Percentiles rank a stretch among this genome's conserved stretches.
Evolutionary conservation across 495 filamentous ascomycete genomes (phyloP).

Genomic region (Letharia columbiana): DNA sequence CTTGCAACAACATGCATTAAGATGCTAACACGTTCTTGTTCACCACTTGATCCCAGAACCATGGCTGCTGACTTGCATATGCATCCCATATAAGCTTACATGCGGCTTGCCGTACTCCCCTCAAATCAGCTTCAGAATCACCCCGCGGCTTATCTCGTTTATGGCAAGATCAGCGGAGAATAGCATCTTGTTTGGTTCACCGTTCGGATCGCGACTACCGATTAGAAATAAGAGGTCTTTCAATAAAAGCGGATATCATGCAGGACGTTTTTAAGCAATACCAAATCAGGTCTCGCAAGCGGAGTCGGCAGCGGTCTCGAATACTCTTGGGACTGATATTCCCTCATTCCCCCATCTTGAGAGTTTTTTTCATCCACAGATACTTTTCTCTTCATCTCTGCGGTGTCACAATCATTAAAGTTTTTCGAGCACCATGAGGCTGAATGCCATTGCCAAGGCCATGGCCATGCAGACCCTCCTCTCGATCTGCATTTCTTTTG

Average conservation of each 20-base stretch:
- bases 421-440: not conserved
- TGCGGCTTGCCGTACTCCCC: not conserved
- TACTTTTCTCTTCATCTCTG: not conserved
- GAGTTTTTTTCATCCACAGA: not conserved
- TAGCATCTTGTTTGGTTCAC: not conserved
- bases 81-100: not conserved
- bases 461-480: conserved; percentile 4
- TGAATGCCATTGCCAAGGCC: not conserved
- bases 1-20: not conserved
- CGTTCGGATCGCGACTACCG: not conserved
- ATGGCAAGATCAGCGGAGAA: not conserved
- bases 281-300: not conserved
- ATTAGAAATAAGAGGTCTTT: not conserved
- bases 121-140: not conserved
- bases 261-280: not conserved
- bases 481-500: conserved; percentile 2
- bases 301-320: not conserved
- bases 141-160: not conserved
- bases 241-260: not conserved
- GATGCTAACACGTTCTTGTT: not conserved
- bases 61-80: not conserved
- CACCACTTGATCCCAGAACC: not conserved
- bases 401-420: not conserved
- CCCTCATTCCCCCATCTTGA: not conserved
- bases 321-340: not conserved